Evolutionary conservation across 768 basidiomycete species (phyloP).

Genomic region (Naganishia kalamii): DNA sequence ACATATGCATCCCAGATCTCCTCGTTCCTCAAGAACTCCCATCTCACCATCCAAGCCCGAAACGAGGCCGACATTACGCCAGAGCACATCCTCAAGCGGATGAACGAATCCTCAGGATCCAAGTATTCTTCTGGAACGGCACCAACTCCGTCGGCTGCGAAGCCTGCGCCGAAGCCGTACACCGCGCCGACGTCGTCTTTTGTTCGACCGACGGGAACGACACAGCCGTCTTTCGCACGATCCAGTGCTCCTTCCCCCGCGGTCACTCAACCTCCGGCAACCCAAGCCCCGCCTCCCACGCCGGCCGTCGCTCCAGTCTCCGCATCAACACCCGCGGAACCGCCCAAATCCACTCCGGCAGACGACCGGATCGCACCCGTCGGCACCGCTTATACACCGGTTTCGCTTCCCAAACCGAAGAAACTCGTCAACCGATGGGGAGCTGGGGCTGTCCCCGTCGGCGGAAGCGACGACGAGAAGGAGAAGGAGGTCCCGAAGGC

Average conservation of each 20-base stretch:
- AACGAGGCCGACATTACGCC: slow-evolving; percentile 62
- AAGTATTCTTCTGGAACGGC: slow-evolving; percentile 57
- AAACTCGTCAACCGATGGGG: slow-evolving; percentile 67
- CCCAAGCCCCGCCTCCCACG: slow-evolving; percentile 23
- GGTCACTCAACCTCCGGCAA: slow-evolving; percentile 29
- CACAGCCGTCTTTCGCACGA: slow-evolving; percentile 20
- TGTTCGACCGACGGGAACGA: slow-evolving; percentile 6
- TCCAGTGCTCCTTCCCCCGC: slow-evolving; percentile 32
- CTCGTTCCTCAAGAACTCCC: slow-evolving; percentile 67
- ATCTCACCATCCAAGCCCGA: slow-evolving; percentile 44
- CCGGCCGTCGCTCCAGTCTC: slow-evolving; percentile 29
- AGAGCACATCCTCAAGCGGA: slow-evolving; percentile 69
- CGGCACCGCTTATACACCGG: slow-evolving; percentile 82
- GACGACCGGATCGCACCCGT: slow-evolving; percentile 81
- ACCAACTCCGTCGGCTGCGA: slow-evolving; percentile 46
- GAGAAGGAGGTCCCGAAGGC: slow-evolving; percentile 5
- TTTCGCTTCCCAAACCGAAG: slow-evolving; percentile 73
- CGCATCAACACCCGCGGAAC: slow-evolving; percentile 13
- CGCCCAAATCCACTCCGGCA: slow-evolving; percentile 53
- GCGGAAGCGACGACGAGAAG: not conserved
- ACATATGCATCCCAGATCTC: slow-evolving; percentile 71
- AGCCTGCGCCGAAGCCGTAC: slow-evolving; percentile 43
- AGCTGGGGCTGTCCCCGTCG: slow-evolving; percentile 26
- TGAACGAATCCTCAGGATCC: slow-evolving; percentile 84
- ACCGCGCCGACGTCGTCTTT: slow-evolving; percentile 48